Conservation (phyloP, 192 early-diverging fungal genomes). For the Coemansia sp. region DNA sequence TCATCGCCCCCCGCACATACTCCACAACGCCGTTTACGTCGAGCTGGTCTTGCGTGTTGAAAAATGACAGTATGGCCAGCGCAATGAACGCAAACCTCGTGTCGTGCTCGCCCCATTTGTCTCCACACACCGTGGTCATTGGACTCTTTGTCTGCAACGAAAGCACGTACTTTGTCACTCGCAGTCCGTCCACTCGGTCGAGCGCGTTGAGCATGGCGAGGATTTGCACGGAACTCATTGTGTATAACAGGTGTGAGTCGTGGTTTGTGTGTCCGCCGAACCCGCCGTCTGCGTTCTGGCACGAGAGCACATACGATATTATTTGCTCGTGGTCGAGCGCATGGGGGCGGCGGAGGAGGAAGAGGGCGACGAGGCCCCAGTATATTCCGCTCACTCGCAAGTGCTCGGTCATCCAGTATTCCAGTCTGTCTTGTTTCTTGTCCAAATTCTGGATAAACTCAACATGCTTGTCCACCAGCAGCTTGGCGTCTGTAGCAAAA, state of each 20-base stretch:
- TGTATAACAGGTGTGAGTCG: conserved; percentile 89
- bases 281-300: conserved; percentile 78
- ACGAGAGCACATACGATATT: conserved; percentile 76
- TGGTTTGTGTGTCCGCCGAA: conserved; percentile 87
- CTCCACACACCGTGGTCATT: conserved; percentile 83
- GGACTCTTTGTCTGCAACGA: conserved; percentile 59
- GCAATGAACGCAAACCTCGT: conserved; percentile 90
- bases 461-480: conserved; percentile 62
- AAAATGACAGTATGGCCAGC: conserved; percentile 73
- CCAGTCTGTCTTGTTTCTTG: conserved; percentile 82
- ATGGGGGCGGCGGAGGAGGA: conserved; percentile 64
- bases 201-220: conserved; percentile 79
- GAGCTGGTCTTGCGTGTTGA: conserved; percentile 67
- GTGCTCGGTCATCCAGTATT: conserved; percentile 94
- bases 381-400: conserved; percentile 89
- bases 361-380: conserved; percentile 87
- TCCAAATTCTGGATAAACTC: conserved; percentile 72
- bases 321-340: conserved; percentile 71
- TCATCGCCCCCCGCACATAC: conserved; percentile 77
- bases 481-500: too few species aligned
- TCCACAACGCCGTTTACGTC: conserved; percentile 67
- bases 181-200: conserved; percentile 67
- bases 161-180: conserved; percentile 67
- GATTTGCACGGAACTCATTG: conserved; percentile 88
- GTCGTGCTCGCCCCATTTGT: conserved; percentile 92